phyloP scores from a whole-genome alignment of 2,329 filamentous ascomycete genomes.

The Sporothrix sp. region DNA sequence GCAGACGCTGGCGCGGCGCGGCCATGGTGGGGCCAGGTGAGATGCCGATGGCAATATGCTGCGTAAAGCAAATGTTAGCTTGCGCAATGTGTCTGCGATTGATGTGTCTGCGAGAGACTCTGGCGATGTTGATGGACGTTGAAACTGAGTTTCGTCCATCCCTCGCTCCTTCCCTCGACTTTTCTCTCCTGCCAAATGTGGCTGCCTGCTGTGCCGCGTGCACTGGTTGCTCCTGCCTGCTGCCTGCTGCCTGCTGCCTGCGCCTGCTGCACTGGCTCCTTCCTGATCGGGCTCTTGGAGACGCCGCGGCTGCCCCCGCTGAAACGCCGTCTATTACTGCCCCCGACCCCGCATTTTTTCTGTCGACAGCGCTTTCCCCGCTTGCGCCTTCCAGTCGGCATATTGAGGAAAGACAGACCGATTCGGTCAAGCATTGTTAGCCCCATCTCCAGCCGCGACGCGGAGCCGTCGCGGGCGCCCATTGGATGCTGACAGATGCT shows the following conservation, averaged over 20 bases:
- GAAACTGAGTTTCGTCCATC: neutral
- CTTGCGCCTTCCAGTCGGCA: too few species aligned
- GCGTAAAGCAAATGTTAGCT: too few species aligned
- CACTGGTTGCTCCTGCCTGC: too few species aligned
- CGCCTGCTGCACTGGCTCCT: neutral
- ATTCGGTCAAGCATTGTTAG: neutral
- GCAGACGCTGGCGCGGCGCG: conserved; percentile 26
- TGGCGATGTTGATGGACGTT: too few species aligned
- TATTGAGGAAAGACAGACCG: neutral
- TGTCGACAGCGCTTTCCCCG: neutral
- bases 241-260: neutral
- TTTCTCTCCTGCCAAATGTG: neutral
- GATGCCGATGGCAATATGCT: too few species aligned
- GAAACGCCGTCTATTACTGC: neutral
- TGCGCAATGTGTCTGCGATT: too few species aligned
- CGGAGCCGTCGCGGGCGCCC: neutral
- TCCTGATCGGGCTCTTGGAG: neutral
- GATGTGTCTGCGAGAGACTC: too few species aligned
- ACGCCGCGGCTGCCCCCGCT: neutral
- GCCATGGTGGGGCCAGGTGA: neutral
- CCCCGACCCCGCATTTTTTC: neutral
- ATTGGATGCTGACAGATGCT: conserved; percentile 3
- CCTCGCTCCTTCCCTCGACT: too few species aligned
- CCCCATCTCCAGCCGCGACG: too few species aligned
- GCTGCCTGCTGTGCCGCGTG: neutral